phyloP scores from a whole-genome alignment of 208 protist genomes.

The Hexamita inflata region DNA sequence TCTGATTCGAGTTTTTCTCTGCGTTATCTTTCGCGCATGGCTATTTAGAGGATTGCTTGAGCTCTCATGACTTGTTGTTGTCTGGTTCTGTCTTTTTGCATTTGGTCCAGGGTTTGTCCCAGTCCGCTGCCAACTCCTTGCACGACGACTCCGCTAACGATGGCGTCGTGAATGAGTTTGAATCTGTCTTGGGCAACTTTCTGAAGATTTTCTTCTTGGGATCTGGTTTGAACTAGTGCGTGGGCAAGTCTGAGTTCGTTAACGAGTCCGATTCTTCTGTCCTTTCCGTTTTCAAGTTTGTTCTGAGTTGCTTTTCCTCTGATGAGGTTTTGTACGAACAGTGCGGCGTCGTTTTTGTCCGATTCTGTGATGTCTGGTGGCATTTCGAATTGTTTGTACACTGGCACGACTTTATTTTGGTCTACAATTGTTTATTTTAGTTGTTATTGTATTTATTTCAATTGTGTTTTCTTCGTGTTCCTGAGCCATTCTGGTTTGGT shows the following conservation, averaged over 20 bases:
- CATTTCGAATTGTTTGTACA: too few relatives aligned
- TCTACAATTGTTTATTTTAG: too few relatives aligned
- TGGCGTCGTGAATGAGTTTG: background rate
- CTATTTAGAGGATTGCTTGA: conserved; percentile 9
- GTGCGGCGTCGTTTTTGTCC: too few relatives aligned
- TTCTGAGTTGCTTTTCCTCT: background rate
- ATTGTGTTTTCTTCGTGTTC: too few relatives aligned
- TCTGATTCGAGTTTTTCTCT: background rate
- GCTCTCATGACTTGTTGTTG: conserved; percentile 5
- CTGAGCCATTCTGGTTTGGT: too few relatives aligned
- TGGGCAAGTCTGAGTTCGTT: conserved; percentile 5
- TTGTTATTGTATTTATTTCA: too few relatives aligned
- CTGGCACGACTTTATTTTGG: too few relatives aligned
- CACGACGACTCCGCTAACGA: background rate
- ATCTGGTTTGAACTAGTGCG: background rate
- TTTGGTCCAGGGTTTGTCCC: background rate
- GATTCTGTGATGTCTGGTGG: too few relatives aligned
- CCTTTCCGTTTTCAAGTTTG: conserved; percentile 11
- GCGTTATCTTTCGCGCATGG: background rate
- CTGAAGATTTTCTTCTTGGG: background rate
- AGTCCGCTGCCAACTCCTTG: background rate
- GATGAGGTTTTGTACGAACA: conserved; percentile 20
- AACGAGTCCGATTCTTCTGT: conserved; percentile 14
- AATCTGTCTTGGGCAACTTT: background rate
- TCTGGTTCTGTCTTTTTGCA: background rate